Evolutionary conservation across 176 grass and related monocot species (phyloP).

Genomic region (Ampelocalamus luodianensis): DNA sequence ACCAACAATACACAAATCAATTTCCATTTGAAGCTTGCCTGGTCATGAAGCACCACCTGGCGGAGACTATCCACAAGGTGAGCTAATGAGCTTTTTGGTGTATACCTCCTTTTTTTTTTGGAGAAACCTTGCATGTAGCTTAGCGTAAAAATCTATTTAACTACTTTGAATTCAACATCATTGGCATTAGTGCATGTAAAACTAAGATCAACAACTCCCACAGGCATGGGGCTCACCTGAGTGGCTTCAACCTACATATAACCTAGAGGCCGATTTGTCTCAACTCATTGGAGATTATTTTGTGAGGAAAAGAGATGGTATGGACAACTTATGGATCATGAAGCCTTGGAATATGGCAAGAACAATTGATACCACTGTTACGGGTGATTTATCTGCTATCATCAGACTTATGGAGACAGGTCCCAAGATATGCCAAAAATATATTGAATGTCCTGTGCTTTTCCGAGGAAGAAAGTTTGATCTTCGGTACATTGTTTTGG

Average conservation of each 20-base stretch:
- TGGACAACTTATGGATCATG: conserved; percentile 92
- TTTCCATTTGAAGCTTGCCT: conserved; percentile 97
- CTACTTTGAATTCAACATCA: conserved; percentile 25
- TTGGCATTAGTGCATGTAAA: conserved; percentile 25
- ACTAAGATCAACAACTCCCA: conserved; percentile 50
- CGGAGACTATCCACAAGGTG: conserved; percentile 87
- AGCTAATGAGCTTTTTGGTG: conserved; percentile 15
- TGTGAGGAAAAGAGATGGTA: conserved; percentile 64
- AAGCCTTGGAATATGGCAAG: conserved; percentile 99
- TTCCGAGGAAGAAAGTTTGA: conserved; percentile 97
- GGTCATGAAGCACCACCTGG: conserved; percentile 97
- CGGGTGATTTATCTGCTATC: conserved; percentile 80
- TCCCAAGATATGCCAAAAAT: conserved; percentile 98
- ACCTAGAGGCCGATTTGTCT: conserved; percentile 89
- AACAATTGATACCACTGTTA: conserved; percentile 93
- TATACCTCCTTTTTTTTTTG: neutral
- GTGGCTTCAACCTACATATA: conserved; percentile 98
- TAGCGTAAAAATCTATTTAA: conserved; percentile 21
- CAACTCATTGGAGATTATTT: conserved; percentile 89
- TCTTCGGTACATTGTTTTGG: conserved; percentile 84
- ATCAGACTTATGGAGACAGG: conserved; percentile 97
- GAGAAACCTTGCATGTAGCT: conserved; percentile 4
- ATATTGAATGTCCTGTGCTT: conserved; percentile 80
- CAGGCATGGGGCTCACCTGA: conserved; percentile 90
- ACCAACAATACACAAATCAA: conserved; percentile 87